Conservation (phyloP, 2,329 filamentous ascomycete species). For the Arthroderma uncinatum region DNA sequence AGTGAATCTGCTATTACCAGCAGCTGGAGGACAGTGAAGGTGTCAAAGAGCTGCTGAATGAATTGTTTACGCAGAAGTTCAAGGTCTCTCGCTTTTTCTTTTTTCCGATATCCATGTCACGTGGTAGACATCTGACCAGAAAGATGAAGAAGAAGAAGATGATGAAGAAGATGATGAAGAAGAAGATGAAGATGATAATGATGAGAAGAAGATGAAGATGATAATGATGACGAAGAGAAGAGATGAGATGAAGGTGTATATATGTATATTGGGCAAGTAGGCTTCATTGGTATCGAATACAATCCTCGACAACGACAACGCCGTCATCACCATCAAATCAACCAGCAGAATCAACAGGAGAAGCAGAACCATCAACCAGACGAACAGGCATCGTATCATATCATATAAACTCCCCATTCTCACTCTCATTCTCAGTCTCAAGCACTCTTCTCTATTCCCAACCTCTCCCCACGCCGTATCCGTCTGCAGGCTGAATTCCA, state of each 20-base stretch:
- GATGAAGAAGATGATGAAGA: not conserved
- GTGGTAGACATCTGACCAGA: not conserved
- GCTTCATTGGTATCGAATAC: conserved; percentile 1
- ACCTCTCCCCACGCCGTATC: not conserved
- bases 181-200: not conserved
- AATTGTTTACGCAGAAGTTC: not conserved
- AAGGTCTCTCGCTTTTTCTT: not conserved
- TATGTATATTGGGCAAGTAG: not conserved
- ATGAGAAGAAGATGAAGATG: no score
- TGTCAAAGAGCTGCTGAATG: not conserved
- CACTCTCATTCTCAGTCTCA: not conserved
- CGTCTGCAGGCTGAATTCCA: not conserved
- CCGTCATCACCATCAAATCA: no score
- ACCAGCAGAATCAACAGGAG: no score
- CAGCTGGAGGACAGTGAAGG: not conserved
- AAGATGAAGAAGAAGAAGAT: no score
- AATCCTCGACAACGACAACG: not conserved
- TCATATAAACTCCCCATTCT: no score
- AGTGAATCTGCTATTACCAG: not conserved
- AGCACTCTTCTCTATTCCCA: not conserved
- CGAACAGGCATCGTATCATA: no score
- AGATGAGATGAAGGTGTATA: no score
- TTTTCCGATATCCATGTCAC: not conserved
- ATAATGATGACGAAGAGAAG: no score
- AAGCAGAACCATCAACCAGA: no score